Percentiles rank a stretch among this genome's conserved stretches.
Evolutionary conservation across 176 grass and related monocot genomes (phyloP).

Genomic region (Thinopyrum elongatum): DNA sequence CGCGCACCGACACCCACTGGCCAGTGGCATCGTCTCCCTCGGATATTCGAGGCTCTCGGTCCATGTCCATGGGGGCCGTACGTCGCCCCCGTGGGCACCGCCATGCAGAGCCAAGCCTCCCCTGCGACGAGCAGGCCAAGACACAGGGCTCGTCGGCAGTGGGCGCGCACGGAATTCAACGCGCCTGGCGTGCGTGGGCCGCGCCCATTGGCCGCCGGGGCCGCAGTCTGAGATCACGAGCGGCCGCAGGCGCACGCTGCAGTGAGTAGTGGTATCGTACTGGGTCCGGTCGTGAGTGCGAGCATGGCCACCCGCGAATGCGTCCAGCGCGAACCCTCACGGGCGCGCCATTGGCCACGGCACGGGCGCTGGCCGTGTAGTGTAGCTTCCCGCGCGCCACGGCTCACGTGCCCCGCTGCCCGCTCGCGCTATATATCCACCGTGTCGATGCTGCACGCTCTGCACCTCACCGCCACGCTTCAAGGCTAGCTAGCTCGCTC

Average conservation of each 20-base stretch:
- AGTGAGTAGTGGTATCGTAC: neutral
- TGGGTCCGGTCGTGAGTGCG: neutral
- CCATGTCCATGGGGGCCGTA: neutral
- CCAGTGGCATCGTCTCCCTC: neutral
- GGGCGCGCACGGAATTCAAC: neutral
- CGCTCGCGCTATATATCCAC: constrained; percentile 16
- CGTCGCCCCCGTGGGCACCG: neutral
- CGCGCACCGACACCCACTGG: no score
- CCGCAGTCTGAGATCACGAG: constrained; percentile 31
- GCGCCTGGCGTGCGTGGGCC: neutral
- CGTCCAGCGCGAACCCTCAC: constrained; percentile 36
- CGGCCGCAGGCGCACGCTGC: neutral
- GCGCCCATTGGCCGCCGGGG: constrained; percentile 5
- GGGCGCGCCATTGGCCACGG: constrained; percentile 34
- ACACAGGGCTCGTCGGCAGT: neutral
- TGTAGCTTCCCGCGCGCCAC: constrained; percentile 4
- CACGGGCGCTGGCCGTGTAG: constrained; percentile 6
- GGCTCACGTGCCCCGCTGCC: constrained; percentile 21
- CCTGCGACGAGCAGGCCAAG: neutral
- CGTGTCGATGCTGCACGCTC: neutral
- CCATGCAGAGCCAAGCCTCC: constrained; percentile 26
- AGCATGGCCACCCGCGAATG: neutral
- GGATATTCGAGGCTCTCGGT: neutral
- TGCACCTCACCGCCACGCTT: neutral
- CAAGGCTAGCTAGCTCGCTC: neutral